Base-by-base conservation (phyloP, 352 stramenopile species). In the Globisporangium abappressorium region DNA sequence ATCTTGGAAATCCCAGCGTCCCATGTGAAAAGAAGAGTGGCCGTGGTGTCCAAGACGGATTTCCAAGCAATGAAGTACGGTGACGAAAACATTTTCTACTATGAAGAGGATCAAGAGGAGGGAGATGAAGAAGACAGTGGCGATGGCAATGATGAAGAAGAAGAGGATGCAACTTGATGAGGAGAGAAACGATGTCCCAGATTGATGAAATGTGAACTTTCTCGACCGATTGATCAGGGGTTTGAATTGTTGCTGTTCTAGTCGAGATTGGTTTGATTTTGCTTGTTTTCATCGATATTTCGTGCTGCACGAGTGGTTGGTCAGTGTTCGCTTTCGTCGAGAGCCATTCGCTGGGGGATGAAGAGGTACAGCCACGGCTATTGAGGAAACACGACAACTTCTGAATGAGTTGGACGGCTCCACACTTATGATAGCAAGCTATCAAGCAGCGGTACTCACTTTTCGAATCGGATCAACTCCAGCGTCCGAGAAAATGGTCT, bases 361-460 rank as follows among this genome's bases (percentile, higher is more conserved):
- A 94, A 94, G 51, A 94, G 54, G 49, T 93, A 80, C 56, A 93
- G 78, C 86, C 86, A 94, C 64, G 85, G 80, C 76, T 92, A 9
- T 22, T 18, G 43, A 51, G 6, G 5, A 51, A 24, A n/a, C 70
- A 43, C 8, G 33, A 33, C 8, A 24, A 24, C 5, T 34, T 41
- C 8, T 43, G 34, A 54, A 34, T 34, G 28, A 54, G 22, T 33
- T 7, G 3, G 20, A n/a, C 8, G 12, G 12, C 26, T 57, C 12
- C 11, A 5, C 26, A 57, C 2, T 33, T 34, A 24, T 57, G 51
- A 30, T 28, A 15, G 22, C 11, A 57, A 33, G n/a, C 14, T 24
- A 65, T 22, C 63, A 57, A 34, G 15, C 22, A 65, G 11, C 15
- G 26, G 15, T n/a, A n/a, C 57, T 18, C 68, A 90, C 82, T 63